phyloP scores from a whole-genome alignment of 2,329 filamentous ascomycete species.

The Coniochaeta prunicola region DNA sequence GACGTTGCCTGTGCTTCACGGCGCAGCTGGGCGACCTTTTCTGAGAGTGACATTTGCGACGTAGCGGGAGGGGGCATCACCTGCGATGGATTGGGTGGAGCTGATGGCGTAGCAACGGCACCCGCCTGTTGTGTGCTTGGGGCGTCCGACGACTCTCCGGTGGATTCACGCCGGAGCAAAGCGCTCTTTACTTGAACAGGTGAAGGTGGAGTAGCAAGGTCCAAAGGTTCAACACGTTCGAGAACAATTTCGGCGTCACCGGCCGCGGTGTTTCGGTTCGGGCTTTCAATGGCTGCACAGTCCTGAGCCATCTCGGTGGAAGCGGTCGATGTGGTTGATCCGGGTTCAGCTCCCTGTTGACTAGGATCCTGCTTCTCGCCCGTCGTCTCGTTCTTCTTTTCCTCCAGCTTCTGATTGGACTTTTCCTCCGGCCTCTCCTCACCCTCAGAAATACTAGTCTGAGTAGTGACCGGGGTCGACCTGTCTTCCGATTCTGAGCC shows the following conservation, averaged over 20 bases:
- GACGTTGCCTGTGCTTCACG: conserved; percentile 35
- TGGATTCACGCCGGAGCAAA: not conserved
- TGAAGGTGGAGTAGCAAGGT: conserved; percentile 36
- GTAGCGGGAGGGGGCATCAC: conserved; percentile 3
- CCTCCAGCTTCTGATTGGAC: conserved; percentile 8
- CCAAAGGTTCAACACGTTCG: conserved; percentile 41
- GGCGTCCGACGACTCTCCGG: not conserved
- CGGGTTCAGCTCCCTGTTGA: not conserved
- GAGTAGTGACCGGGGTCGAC: conserved; percentile 29
- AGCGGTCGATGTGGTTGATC: not conserved
- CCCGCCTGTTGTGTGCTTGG: conserved; percentile 3
- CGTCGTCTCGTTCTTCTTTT: conserved; percentile 1
- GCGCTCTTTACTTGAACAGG: conserved; percentile 12
- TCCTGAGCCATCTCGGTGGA: not conserved
- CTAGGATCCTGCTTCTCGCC: not conserved
- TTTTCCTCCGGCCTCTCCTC: conserved; percentile 15
- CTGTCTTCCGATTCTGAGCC: conserved; percentile 39
- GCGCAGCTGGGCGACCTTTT: conserved; percentile 44
- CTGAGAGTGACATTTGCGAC: conserved; percentile 25
- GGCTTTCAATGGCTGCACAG: not conserved
- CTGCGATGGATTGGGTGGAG: not conserved
- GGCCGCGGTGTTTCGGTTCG: conserved; percentile 11
- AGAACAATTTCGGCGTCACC: conserved; percentile 19
- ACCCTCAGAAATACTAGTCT: conserved; percentile 13
- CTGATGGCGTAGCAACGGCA: conserved; percentile 15